Evolutionary conservation across 2,329 filamentous ascomycete genomes (phyloP), one percentile per base, ranked within the genome.

Genomic region (Fusarium decemcellulare): DNA sequence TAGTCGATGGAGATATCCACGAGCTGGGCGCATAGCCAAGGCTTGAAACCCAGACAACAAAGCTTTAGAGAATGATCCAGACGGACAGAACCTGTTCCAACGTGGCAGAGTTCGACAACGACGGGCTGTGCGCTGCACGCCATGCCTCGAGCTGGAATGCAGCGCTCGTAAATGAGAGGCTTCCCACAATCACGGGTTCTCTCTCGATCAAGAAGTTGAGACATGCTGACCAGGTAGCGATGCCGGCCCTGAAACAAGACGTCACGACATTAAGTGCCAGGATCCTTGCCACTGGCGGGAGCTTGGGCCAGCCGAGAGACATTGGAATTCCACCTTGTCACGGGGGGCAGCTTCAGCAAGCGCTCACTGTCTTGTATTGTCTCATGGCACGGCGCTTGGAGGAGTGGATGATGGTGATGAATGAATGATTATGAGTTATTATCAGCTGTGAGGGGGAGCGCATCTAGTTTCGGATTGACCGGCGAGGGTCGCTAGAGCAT

Each of bases 211-310:
- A 42, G 46, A 42, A 63, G 61, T 23, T 71, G 37, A 68, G 67
- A 71, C 66, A 56, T 30, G 51, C 40, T 48, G 65, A 48, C 52
- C 63, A 43, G 36, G 29, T 27, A 63, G 46, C 46, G 52, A 34
- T 66, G 54, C 57, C 59, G 63, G 65, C 50, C 40, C 53, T 70
- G 68, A 70, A 70, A 70, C 68, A 61, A 71, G 56, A 68, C 67
- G 67, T 71, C 67, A 71, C 67, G 23, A 53, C 27, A 48, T 68
- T 42, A 40, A 30, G 36, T 65, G 18, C 60, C 68, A 63, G 64
- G 65, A 12, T 55, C 39, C 44, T 43, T 61, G 40, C 15, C 29
- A 48, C 29, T 59, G 34, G 39, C 2, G 23, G 16, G 46, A 53
- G 47, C 56, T 50, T 40, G 39, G 51, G 36, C 50, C 36, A 47